Evolutionary conservation across 2,329 filamentous ascomycete species (phyloP), one percentile per base, ranked within the genome.

Genomic region (Hypoxylon sp.): DNA sequence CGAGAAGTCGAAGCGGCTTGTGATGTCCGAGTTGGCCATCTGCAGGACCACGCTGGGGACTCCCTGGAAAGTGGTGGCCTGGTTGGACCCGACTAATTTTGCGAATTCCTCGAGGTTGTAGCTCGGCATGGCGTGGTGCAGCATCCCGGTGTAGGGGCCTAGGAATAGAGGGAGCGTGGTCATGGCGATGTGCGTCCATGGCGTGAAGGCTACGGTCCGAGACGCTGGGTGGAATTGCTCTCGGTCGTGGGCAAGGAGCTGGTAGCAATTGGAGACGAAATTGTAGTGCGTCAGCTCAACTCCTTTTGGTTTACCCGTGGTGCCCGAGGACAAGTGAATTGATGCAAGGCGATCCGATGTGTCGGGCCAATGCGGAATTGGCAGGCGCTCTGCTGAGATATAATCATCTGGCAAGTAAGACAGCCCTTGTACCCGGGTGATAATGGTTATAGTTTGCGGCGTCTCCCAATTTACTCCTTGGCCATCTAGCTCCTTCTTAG

Each of bases 141-240:
- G 74, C 77, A 83, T 82, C 6, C 82, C 82, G 8, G 80, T 80
- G 69, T 80, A 83, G 0, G 82, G 81, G 0, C 81, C 81, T 1
- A 83, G 75, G 74, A 84, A 84, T 8, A 84, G 73, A 1, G 82
- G 82, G 68, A 82, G 74, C 11, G 82, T 83, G 6, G 82, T 83
- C 74, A 80, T 82, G 60, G 76, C 82, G 56, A 84, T 83, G 65
- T 84, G 81, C 3, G 80, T 79, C 77, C 81, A 83, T 2, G 82
- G 82, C 1, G 82, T 84, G 72, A 81, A 83, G 22, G 81, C 78
- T 0, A 84, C 81, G 0, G 78, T 81, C 10, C 78, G 74, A 1
- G 73, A 78, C 3, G 66, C 76, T 0, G 79, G 72, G 56, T 79
- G 72, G 68, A 82, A 82, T 44, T 80, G 78, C 6, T 71, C 68